Evolutionary conservation across 2,329 filamentous ascomycete species (phyloP).

Genomic region (Pseudopyrenochaeta lycopersici): DNA sequence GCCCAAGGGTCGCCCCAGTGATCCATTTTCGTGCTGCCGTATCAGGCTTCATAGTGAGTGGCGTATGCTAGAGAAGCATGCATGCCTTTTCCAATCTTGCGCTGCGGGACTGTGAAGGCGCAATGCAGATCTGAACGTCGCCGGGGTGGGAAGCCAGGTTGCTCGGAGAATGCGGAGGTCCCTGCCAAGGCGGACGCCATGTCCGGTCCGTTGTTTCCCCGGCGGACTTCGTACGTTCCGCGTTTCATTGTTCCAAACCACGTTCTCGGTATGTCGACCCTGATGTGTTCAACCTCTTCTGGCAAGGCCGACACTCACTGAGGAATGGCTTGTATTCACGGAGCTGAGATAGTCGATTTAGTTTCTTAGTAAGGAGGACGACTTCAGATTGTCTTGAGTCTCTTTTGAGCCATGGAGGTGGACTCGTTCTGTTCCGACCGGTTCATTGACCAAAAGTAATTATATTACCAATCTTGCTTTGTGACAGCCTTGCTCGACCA

Average conservation of each 20-base stretch:
- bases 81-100: slow-evolving; percentile 27
- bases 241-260: background rate
- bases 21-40: slow-evolving; percentile 47
- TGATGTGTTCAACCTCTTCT: no score
- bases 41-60: slow-evolving; percentile 48
- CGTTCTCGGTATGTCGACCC: background rate
- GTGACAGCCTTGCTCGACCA: no score
- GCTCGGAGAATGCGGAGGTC: slow-evolving; percentile 10
- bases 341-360: no score
- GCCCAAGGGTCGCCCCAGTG: slow-evolving; percentile 55
- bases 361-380: no score
- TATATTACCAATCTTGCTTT: no score
- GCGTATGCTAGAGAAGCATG: slow-evolving; percentile 42
- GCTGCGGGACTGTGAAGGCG: background rate
- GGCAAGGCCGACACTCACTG: no score
- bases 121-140: background rate
- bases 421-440: no score
- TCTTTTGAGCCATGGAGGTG: no score
- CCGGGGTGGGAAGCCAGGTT: slow-evolving; percentile 11
- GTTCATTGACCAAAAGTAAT: no score
- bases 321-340: no score
- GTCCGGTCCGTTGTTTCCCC: background rate
- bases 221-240: background rate
- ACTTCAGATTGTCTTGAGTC: no score
- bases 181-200: slow-evolving; percentile 19